These are phyloP conservation scores for Candida loeiensis DNA, from an alignment of 805 yeast species.

Conservation along the genomic window DNA sequence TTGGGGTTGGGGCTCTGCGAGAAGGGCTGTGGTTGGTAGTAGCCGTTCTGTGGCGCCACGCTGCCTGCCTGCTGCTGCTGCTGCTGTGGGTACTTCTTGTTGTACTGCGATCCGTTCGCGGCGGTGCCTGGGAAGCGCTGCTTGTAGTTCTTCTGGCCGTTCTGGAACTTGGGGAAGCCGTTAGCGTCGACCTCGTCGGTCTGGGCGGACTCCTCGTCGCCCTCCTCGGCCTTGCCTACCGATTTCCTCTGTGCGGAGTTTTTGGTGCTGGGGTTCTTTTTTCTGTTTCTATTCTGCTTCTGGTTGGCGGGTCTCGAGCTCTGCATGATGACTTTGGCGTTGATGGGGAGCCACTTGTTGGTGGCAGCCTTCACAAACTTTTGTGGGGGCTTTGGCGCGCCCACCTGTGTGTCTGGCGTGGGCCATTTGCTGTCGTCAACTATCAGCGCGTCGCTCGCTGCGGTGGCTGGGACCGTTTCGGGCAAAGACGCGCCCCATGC, in stretches of 20 bases:
- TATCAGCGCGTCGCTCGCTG: slow-evolving; percentile 12
- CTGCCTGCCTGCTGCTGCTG: slow-evolving; percentile 13
- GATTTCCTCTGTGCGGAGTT: slow-evolving; percentile 4
- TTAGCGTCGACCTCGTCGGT: background rate
- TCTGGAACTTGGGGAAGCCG: background rate
- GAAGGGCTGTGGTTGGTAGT: slow-evolving; percentile 32
- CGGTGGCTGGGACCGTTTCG: slow-evolving; percentile 7
- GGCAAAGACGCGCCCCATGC: slow-evolving; percentile 37
- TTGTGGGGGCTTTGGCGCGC: slow-evolving; percentile 16
- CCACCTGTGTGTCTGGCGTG: slow-evolving; percentile 31
- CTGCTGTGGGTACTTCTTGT: slow-evolving; percentile 13
- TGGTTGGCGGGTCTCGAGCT: slow-evolving; percentile 27
- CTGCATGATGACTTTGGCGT: slow-evolving; percentile 40
- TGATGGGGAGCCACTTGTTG: slow-evolving; percentile 45
- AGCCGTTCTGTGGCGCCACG: slow-evolving; percentile 16
- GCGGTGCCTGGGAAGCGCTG: slow-evolving; percentile 6
- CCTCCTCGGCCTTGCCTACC: slow-evolving; percentile 6
- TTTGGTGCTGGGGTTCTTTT: slow-evolving; percentile 18
- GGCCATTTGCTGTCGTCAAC: slow-evolving; percentile 46
- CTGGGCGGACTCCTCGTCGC: slow-evolving; percentile 1
- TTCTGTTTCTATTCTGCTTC: slow-evolving; percentile 24
- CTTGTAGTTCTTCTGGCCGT: slow-evolving; percentile 6
- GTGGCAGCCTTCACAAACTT: slow-evolving; percentile 41
- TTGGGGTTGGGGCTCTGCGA: slow-evolving; percentile 21
- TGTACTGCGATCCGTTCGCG: slow-evolving; percentile 10